These are phyloP conservation scores for Phytophthora syringae DNA, from an alignment of 352 stramenopile species.

Conservation along the genomic window DNA sequence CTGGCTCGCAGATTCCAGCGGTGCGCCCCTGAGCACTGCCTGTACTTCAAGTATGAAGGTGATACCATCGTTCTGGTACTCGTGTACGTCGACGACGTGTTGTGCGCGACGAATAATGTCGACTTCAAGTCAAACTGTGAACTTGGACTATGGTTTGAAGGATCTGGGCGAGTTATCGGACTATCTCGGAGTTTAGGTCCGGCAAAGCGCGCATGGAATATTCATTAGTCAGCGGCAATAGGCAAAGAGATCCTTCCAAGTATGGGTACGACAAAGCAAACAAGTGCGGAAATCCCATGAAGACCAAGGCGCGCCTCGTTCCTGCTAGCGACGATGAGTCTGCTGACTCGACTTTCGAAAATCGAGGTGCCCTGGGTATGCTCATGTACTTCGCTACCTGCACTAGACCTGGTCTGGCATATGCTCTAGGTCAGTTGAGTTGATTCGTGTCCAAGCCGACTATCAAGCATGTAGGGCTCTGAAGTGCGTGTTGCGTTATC, in stretches of 20 bases:
- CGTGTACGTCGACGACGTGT: conserved; percentile 12
- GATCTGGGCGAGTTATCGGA: conserved; percentile 8
- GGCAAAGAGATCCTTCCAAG: not conserved
- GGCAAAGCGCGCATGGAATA: not conserved
- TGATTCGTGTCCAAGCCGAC: conserved; percentile 4
- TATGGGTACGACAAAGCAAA: conserved; percentile 1
- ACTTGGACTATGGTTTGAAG: conserved; percentile 15
- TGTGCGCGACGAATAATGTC: conserved; percentile 2
- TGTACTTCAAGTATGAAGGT: conserved; percentile 19
- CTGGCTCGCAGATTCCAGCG: not conserved
- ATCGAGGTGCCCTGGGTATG: not conserved
- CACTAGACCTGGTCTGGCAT: conserved; percentile 1
- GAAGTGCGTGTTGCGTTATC: not conserved
- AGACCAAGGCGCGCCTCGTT: not conserved
- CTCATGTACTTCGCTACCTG: conserved; percentile 5
- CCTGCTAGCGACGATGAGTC: not conserved
- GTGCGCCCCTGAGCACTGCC: conserved; percentile 7
- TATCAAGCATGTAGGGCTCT: not conserved
- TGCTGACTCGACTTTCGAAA: not conserved
- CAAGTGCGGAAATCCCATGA: conserved; percentile 6
- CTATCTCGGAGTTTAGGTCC: conserved; percentile 4
- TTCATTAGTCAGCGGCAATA: conserved; percentile 8
- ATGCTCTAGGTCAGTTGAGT: conserved; percentile 2
- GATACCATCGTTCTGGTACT: conserved; percentile 3
- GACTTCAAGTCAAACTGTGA: not conserved